Conservation (phyloP, 2,329 filamentous ascomycete genomes). For the Cladosporium sp. region DNA sequence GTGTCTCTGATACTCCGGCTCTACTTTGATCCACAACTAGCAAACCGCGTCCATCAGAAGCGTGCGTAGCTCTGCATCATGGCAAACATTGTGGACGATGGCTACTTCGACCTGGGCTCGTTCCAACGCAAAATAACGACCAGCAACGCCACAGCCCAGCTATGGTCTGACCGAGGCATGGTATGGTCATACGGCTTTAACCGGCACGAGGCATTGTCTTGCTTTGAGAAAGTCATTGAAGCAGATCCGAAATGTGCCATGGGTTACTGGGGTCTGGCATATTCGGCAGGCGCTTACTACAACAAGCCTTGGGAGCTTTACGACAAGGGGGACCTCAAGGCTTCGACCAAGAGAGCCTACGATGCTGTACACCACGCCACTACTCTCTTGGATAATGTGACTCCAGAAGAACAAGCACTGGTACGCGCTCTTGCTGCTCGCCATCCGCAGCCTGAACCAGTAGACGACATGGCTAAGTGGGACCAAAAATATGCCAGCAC, state of each 20-base stretch:
- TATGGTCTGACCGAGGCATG: conserved; percentile 73
- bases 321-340: conserved; percentile 60
- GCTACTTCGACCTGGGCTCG: conserved; percentile 58
- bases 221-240: conserved; percentile 63
- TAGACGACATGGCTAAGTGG: conserved; percentile 42
- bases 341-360: conserved; percentile 43
- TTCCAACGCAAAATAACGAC: conserved; percentile 61
- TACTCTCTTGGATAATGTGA: conserved; percentile 32
- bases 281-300: conserved; percentile 73
- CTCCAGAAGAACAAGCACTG: conserved; percentile 62
- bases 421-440: conserved; percentile 57
- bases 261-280: conserved; percentile 71
- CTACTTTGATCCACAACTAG: neutral
- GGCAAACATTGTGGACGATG: conserved; percentile 8
- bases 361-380: conserved; percentile 50
- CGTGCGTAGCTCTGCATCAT: neutral
- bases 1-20: neutral
- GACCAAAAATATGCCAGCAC: conserved; percentile 64
- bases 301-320: conserved; percentile 79
- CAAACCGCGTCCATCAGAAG: neutral
- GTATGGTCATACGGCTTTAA: conserved; percentile 77
- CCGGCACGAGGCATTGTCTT: conserved; percentile 68
- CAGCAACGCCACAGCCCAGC: conserved; percentile 54
- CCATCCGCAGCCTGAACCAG: conserved; percentile 33
- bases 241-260: conserved; percentile 60